Evolutionary conservation across 2,329 filamentous ascomycete species (phyloP).

Genomic region (Paraphaeosphaeria minitans): DNA sequence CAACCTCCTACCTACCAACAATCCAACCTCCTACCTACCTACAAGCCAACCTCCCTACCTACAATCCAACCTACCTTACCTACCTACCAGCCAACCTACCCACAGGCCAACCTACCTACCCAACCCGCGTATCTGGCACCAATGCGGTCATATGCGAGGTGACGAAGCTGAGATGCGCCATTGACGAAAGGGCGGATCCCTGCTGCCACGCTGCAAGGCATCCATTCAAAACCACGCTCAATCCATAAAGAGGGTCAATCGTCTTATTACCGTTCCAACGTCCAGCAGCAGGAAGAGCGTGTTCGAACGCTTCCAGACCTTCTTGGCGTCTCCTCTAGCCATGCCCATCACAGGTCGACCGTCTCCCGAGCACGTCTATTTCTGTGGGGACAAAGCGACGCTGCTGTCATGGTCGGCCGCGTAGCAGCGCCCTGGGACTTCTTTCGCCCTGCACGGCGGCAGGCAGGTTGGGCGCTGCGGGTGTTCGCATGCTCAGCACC

Average conservation of each 20-base stretch:
- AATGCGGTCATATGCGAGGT: slow-evolving; percentile 31
- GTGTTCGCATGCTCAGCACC: slow-evolving; percentile 17
- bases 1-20: too few relatives aligned
- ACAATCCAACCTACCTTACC: too few relatives aligned
- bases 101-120: too few relatives aligned
- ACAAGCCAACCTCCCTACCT: too few relatives aligned
- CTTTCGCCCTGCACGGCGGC: slow-evolving; percentile 17
- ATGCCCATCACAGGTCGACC: slow-evolving; percentile 11
- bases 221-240: slow-evolving; percentile 27
- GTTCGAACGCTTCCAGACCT: slow-evolving; percentile 42
- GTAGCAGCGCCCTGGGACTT: slow-evolving; percentile 17
- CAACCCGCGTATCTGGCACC: slow-evolving; percentile 17
- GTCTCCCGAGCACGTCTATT: slow-evolving; percentile 20
- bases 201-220: slow-evolving; percentile 10
- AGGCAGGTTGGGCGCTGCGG: not conserved
- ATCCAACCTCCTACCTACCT: too few relatives aligned
- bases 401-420: slow-evolving; percentile 28
- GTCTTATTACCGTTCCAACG: slow-evolving; percentile 26
- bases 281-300: slow-evolving; percentile 24
- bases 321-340: slow-evolving; percentile 36
- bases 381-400: slow-evolving; percentile 26
- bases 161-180: slow-evolving; percentile 26
- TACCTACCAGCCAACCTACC: too few relatives aligned
- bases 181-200: slow-evolving; percentile 31
- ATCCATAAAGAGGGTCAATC: slow-evolving; percentile 16